Percentiles rank a stretch among this genome's conserved stretches.
These are phyloP conservation scores for Yarrowia sp. DNA, from an alignment of 805 yeast species.

Conservation along the genomic window DNA sequence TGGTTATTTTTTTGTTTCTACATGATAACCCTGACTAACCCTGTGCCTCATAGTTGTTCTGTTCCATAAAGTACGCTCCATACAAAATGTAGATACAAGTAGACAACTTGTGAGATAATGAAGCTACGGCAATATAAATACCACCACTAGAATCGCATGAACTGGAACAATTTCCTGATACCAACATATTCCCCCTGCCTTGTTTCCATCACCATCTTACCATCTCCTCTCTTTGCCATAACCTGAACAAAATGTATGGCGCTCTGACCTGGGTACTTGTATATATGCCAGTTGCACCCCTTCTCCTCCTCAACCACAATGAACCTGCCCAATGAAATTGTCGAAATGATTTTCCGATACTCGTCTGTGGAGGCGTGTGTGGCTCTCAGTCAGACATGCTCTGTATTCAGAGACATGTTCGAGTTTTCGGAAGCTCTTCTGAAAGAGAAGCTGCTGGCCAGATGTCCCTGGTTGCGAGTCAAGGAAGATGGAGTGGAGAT, in stretches of 20 bases:
- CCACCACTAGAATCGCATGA: too few species aligned
- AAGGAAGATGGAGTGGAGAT: constrained; percentile 4
- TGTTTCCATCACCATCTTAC: too few species aligned
- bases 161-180: too few species aligned
- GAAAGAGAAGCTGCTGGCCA: neutral
- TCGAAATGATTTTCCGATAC: constrained; percentile 1
- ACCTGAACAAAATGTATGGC: neutral
- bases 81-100: too few species aligned
- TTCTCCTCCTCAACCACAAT: neutral
- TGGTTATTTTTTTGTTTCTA: too few species aligned
- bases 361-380: neutral
- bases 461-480: constrained; percentile 11
- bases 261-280: neutral
- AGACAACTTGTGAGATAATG: too few species aligned
- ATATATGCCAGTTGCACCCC: neutral
- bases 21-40: too few species aligned
- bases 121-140: too few species aligned
- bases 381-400: neutral
- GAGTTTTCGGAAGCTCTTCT: neutral
- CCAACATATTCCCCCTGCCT: too few species aligned
- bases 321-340: constrained; percentile 4
- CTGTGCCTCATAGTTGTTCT: too few species aligned
- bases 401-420: constrained; percentile 3
- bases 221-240: neutral
- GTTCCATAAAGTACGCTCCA: too few species aligned